Percentiles rank a stretch among this genome's conserved stretches.
These are phyloP conservation scores for Alnus rubra DNA, from an alignment of 306 rosid genomes.

Conservation along the genomic window DNA sequence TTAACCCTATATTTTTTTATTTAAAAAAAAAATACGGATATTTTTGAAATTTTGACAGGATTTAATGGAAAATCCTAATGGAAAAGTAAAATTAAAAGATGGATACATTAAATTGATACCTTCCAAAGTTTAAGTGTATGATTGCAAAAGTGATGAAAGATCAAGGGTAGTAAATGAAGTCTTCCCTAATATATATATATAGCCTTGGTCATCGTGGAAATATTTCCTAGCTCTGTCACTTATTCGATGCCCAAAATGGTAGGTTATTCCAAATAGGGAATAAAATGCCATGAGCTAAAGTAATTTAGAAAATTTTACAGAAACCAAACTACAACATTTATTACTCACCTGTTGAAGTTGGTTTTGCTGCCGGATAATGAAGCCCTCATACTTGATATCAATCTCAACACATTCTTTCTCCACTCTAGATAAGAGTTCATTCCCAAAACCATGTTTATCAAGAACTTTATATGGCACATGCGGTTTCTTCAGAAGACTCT, in stretches of 20 bases:
- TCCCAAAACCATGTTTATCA: slow-evolving; percentile 86
- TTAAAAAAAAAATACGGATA: too few relatives aligned
- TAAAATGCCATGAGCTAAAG: slow-evolving; percentile 6
- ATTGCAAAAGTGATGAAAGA: too few relatives aligned
- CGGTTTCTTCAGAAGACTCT: slow-evolving; percentile 97
- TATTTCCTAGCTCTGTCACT: neutral
- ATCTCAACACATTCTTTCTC: slow-evolving; percentile 92
- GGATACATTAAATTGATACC: too few relatives aligned
- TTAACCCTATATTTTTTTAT: too few relatives aligned
- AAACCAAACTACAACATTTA: slow-evolving; percentile 5
- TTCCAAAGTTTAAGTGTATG: too few relatives aligned
- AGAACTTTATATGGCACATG: slow-evolving; percentile 72
- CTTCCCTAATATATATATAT: neutral
- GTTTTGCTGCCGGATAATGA: slow-evolving; percentile 86
- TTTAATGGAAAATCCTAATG: too few relatives aligned
- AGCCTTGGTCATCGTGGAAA: neutral
- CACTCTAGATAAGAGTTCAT: slow-evolving; percentile 55
- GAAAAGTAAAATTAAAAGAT: too few relatives aligned
- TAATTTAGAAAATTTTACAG: neutral
- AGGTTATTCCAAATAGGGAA: neutral
- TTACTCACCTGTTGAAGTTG: slow-evolving; percentile 83
- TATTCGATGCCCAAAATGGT: neutral
- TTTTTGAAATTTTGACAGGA: too few relatives aligned
- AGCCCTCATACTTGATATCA: slow-evolving; percentile 94
- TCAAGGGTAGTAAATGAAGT: too few relatives aligned